Conservation (phyloP, 2,329 filamentous ascomycete species). For the Chaetomium olivaceum region DNA sequence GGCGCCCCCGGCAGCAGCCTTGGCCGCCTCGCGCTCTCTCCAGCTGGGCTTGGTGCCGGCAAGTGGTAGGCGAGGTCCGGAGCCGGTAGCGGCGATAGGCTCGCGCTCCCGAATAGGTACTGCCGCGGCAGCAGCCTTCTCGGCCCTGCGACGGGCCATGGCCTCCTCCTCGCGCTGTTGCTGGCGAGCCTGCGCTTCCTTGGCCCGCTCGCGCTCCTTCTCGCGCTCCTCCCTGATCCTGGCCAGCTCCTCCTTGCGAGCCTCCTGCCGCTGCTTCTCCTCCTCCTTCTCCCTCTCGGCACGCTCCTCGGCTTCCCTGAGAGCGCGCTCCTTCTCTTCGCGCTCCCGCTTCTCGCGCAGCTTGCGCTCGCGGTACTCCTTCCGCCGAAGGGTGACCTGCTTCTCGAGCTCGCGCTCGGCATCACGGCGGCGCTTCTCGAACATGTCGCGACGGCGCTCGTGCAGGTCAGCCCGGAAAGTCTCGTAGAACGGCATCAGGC, state of each 20-base stretch:
- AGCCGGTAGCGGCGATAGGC: conserved; percentile 40
- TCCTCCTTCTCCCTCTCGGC: conserved; percentile 81
- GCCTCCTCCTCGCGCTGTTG: conserved; percentile 86
- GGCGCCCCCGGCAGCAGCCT: conserved; percentile 39
- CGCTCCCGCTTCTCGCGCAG: conserved; percentile 79
- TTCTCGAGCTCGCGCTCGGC: conserved; percentile 92
- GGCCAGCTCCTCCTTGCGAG: conserved; percentile 69
- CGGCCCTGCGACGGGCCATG: conserved; percentile 69
- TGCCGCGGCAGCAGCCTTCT: conserved; percentile 48
- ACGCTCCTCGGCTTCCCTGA: conserved; percentile 84
- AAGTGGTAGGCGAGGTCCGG: conserved; percentile 63
- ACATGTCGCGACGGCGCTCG: conserved; percentile 88
- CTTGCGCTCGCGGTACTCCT: conserved; percentile 82
- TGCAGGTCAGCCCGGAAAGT: conserved; percentile 78
- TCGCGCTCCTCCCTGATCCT: conserved; percentile 67
- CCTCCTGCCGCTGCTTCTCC: conserved; percentile 75
- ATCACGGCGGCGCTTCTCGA: conserved; percentile 88
- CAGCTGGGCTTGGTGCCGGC: conserved; percentile 65
- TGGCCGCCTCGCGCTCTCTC: conserved; percentile 70
- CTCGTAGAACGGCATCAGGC: conserved; percentile 83
- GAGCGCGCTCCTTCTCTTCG: conserved; percentile 78
- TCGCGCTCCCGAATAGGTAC: conserved; percentile 44
- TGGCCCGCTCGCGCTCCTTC: conserved; percentile 66
- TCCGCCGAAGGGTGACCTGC: conserved; percentile 83
- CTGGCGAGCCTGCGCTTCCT: conserved; percentile 68